Evolutionary conservation across 2,329 filamentous ascomycete genomes (phyloP), one percentile per base, ranked within the genome.

Genomic region (Incumbomyces delicatus): DNA sequence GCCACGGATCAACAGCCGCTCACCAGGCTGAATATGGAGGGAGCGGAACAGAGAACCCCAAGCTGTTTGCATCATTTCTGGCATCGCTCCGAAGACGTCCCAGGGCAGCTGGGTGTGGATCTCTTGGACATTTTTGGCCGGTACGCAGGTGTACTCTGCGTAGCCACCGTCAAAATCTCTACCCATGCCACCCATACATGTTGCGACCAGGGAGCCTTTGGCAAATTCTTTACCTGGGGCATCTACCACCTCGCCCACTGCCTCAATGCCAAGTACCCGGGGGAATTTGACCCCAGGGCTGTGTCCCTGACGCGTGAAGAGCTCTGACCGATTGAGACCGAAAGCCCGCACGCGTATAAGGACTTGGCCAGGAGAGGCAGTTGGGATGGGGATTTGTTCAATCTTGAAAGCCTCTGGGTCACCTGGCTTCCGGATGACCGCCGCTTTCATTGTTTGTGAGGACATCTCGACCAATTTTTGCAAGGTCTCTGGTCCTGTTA

Each of bases 41-140:
- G 61, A 57, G 38, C 57, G 60, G n/a, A 66, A 64, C 32, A 75
- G 49, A 6, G 62, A 61, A 1, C 71, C 71, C 55, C 66, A 73
- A 1, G 71, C 66, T 2, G 71, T 74, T 58, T 74, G 70, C 49
- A 75, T 48, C 71, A 75, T 74, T 57, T 74, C 71, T 2, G 70
- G 71, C 44, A 72, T 58, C 1, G 71, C 70, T 4, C 69, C 72
- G 1, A 75, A 50, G 2, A 63, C 57, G 22, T 65, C 61, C 70
- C 71, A 73, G 0, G 58, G 53, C 4, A 72, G 51, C 8, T 58
- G 54, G 3, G 60, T 63, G 27, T 60, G 54, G 5, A 52, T 18
- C 10, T 52, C 54, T 41, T 67, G 66, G 7, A 69, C 62, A 49
- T 73, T 66, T 10, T 47, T 51, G 1, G 60, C 65, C 0, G 68